phyloP scores from a whole-genome alignment of 192 early-diverging fungal species.

The Gonapodya prolifera region DNA sequence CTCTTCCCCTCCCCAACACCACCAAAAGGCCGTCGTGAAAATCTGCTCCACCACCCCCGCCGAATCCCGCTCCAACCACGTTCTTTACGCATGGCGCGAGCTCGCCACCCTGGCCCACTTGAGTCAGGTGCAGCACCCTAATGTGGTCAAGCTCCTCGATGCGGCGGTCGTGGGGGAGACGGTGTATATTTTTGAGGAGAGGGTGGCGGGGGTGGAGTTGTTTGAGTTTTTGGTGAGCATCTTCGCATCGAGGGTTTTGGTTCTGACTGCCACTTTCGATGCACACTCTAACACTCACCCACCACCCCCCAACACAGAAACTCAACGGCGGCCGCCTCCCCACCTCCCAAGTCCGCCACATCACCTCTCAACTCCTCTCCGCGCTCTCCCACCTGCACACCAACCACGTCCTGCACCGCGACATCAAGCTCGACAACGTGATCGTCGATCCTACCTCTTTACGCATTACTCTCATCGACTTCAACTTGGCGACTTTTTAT shows the following conservation, averaged over 20 bases:
- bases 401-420: neutral
- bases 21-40: neutral
- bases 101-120: neutral
- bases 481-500: conserved; percentile 1
- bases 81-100: neutral
- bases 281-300: neutral
- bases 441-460: neutral
- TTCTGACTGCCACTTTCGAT: neutral
- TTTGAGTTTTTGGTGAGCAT: neutral
- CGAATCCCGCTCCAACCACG: neutral
- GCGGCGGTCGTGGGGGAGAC: neutral
- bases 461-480: neutral
- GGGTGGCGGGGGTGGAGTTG: neutral
- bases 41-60: neutral
- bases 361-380: neutral
- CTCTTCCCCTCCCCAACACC: neutral
- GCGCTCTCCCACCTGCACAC: neutral
- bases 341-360: neutral
- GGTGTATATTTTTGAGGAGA: conserved; percentile 3
- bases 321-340: neutral
- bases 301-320: neutral
- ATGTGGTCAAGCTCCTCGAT: neutral
- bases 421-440: conserved; percentile 7
- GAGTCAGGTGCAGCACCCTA: neutral
- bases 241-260: neutral